Evolutionary conservation across 441 rosid species (phyloP).

Genomic region (Gossypium gossypioides): DNA sequence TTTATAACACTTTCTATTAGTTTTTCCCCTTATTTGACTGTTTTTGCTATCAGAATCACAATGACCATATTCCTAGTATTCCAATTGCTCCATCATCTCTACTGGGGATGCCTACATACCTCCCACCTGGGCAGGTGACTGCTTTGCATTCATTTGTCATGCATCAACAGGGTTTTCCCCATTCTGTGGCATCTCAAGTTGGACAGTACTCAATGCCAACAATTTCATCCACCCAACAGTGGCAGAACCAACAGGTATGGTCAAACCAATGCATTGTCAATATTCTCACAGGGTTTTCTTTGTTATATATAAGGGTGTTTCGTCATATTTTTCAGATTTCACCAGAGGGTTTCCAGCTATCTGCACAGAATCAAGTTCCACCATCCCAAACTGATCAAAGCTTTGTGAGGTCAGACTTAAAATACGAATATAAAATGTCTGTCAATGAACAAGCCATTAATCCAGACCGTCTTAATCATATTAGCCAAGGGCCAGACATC

Average conservation of each 20-base stretch:
- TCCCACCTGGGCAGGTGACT: slow-evolving; percentile 69
- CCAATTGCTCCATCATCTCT: slow-evolving; percentile 34
- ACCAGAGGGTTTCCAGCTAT: slow-evolving; percentile 39
- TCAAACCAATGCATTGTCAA: neutral
- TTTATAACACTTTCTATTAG: neutral
- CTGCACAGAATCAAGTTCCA: slow-evolving; percentile 38
- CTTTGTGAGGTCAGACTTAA: slow-evolving; percentile 38
- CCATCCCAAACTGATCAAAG: slow-evolving; percentile 46
- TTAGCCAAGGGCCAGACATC: slow-evolving; percentile 35
- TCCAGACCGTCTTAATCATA: slow-evolving; percentile 47
- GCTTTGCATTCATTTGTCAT: slow-evolving; percentile 65
- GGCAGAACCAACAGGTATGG: slow-evolving; percentile 69
- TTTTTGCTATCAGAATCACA: slow-evolving; percentile 24
- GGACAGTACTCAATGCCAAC: slow-evolving; percentile 45
- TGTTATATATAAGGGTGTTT: slow-evolving; percentile 5
- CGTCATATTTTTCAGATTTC: slow-evolving; percentile 34
- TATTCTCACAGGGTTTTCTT: neutral
- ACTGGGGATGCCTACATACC: slow-evolving; percentile 58
- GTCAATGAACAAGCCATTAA: slow-evolving; percentile 51
- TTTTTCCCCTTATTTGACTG: neutral
- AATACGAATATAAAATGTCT: slow-evolving; percentile 45
- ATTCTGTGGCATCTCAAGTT: slow-evolving; percentile 50
- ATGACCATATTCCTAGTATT: slow-evolving; percentile 40
- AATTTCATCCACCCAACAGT: slow-evolving; percentile 41
- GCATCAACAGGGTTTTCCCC: slow-evolving; percentile 67